Base-by-base conservation (phyloP, 2,329 filamentous ascomycete species). In the Fusarium palustre region DNA sequence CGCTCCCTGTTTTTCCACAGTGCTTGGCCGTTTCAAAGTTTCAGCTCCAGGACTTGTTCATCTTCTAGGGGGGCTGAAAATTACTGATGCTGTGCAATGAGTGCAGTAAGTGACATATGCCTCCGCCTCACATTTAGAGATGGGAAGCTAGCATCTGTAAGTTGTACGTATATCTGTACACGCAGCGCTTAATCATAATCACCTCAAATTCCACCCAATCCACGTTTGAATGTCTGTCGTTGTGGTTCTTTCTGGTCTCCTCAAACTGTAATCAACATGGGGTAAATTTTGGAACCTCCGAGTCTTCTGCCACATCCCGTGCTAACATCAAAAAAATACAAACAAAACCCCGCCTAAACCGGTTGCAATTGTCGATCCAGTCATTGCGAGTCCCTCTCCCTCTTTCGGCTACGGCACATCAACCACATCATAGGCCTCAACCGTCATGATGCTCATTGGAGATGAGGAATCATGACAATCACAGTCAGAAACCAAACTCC, bases 21-120 rank as follows among this genome's bases (percentile, higher is more conserved):
- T 69, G 59, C 64, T 68, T 68, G 59, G 66, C 47, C 47, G 62
- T 64, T 68, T 70, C 56, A 46, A 61, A 58, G 68, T 63, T 58
- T 48, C 34, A 53, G 48, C 56, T n/a, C n/a, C n/a, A n/a, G n/a
- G n/a, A n/a, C n/a, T 38, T 39, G 33, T 28, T 50, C 36, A 22
- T 39, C 33, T 39, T 50, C 24, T 41, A 50, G n/a, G 33, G 48
- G 48, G 48, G 48, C 25, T 50, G 24, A 39, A 33, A 50, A 39
- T 39, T 50, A 11, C 34, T 25, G 15, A 34, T 48, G 34, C 46
- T 48, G 46, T 48, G 46, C 20, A 48, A 3, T 34, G 20, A 33
- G 34, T 20, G 46, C 30, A 28, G 24, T 50, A 13, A 50, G 9
- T 39, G 39, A 28, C 28, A 28, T 28, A 24, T 50, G 34, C 39